Evolutionary conservation across 108 stramenopile species (phyloP).

Genomic region (Nitzschia palea): DNA sequence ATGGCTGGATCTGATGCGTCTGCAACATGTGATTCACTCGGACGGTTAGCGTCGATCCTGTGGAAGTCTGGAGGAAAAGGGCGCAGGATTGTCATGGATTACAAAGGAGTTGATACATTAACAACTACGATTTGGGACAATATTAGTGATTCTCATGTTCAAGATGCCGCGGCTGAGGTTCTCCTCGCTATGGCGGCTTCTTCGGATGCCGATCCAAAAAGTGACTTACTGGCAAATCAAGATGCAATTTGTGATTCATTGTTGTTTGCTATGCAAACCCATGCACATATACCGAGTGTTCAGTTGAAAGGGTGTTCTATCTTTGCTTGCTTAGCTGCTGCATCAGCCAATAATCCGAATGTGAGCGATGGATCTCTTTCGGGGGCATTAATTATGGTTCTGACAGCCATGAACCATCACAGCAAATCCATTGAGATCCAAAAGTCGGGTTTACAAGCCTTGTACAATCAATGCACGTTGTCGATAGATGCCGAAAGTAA

Average conservation of each 20-base stretch:
- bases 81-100: constrained; percentile 11
- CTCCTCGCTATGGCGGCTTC: constrained; percentile 33
- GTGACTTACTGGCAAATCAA: constrained; percentile 20
- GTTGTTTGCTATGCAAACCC: constrained; percentile 49
- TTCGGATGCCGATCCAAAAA: background rate
- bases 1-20: too few species aligned
- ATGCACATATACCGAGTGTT: constrained; percentile 20
- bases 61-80: constrained; percentile 6
- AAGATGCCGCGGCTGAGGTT: constrained; percentile 33
- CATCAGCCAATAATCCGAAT: constrained; percentile 23
- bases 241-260: constrained; percentile 41
- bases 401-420: constrained; percentile 39
- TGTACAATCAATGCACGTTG: constrained; percentile 41
- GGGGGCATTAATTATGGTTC: constrained; percentile 32
- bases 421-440: constrained; percentile 19
- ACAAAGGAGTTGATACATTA: constrained; percentile 28
- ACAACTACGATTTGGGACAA: constrained; percentile 32
- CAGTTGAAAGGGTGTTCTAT: constrained; percentile 41
- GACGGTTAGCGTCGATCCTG: constrained; percentile 17
- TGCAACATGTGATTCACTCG: too few species aligned
- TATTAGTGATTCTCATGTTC: constrained; percentile 31
- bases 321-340: constrained; percentile 40
- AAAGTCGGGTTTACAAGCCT: constrained; percentile 44
- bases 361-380: constrained; percentile 42
- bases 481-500: constrained; percentile 40